These are phyloP conservation scores for Aspergillus cejpii DNA, from an alignment of 2,329 filamentous ascomycete genomes.

Conservation along the genomic window DNA sequence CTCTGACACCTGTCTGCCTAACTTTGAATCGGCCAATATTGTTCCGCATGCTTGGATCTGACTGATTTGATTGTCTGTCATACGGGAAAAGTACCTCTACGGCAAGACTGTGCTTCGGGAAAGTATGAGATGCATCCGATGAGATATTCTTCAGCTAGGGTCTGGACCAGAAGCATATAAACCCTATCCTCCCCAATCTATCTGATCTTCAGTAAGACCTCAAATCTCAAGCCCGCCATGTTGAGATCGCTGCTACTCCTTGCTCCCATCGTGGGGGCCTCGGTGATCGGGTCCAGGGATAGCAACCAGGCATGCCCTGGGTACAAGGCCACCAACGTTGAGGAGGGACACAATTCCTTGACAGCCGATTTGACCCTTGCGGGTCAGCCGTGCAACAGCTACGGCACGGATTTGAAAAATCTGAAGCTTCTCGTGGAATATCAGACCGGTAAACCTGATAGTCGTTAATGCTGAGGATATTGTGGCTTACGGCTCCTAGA, in stretches of 20 bases:
- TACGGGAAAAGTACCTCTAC: background rate
- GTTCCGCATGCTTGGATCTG: background rate
- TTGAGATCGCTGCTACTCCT: conserved; percentile 23
- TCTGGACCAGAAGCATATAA: conserved; percentile 4
- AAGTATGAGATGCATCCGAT: conserved; percentile 1
- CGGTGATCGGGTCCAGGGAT: conserved; percentile 16
- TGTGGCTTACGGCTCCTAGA: conserved; percentile 38
- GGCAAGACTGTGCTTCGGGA: conserved; percentile 1
- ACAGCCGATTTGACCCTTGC: conserved; percentile 65
- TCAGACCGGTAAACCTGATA: conserved; percentile 46
- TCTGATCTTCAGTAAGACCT: background rate
- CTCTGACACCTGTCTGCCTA: conserved; percentile 3
- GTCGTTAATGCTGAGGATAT: background rate
- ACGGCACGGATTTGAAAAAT: conserved; percentile 52
- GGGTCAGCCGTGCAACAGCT: conserved; percentile 57
- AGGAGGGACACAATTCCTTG: conserved; percentile 43
- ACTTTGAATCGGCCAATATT: conserved; percentile 8
- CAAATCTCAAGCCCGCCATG: conserved; percentile 17
- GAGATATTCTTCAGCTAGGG: conserved; percentile 1
- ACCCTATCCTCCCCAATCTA: background rate
- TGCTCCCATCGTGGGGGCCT: conserved; percentile 25
- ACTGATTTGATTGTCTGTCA: conserved; percentile 3
- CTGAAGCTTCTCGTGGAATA: conserved; percentile 56
- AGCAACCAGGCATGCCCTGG: conserved; percentile 29
- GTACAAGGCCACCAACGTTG: conserved; percentile 34